Evolutionary conservation across 192 early-diverging fungal species (phyloP).

Genomic region (Podila verticillata): DNA sequence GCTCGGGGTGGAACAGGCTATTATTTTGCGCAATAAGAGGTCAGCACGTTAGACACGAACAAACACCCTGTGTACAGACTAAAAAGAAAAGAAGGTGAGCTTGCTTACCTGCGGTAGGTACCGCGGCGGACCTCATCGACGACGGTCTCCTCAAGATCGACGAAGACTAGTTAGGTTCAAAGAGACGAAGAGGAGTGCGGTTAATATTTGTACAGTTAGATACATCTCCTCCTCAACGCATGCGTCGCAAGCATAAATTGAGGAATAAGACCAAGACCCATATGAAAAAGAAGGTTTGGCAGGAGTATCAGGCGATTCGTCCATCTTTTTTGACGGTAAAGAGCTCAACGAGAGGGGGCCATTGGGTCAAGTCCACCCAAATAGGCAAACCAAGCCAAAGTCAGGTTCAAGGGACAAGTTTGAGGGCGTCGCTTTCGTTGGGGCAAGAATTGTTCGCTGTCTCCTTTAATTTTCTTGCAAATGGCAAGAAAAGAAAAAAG

Average conservation of each 20-base stretch:
- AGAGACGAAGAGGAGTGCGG: no score
- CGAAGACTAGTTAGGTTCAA: conserved; percentile 74
- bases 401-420: no score
- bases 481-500: neutral
- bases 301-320: conserved; percentile 2
- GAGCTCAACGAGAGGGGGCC: neutral
- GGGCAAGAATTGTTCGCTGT: neutral
- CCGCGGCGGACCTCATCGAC: conserved; percentile 99
- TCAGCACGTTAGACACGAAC: neutral
- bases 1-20: conserved; percentile 77
- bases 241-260: no score
- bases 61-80: neutral
- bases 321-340: neutral
- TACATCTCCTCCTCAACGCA: no score
- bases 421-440: neutral
- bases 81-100: neutral
- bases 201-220: no score
- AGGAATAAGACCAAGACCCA: neutral
- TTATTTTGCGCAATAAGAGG: neutral
- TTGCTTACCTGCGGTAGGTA: conserved; percentile 88
- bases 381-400: no score
- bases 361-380: neutral
- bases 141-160: conserved; percentile 97
- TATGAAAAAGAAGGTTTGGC: conserved; percentile 2
- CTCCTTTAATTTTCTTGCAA: neutral